A percentile compares a stretch with the other conserved stretches of the same genome.
These are phyloP conservation scores for Plectosphaerella plurivora DNA, from an alignment of 2,329 filamentous ascomycete genomes.

Conservation along the genomic window DNA sequence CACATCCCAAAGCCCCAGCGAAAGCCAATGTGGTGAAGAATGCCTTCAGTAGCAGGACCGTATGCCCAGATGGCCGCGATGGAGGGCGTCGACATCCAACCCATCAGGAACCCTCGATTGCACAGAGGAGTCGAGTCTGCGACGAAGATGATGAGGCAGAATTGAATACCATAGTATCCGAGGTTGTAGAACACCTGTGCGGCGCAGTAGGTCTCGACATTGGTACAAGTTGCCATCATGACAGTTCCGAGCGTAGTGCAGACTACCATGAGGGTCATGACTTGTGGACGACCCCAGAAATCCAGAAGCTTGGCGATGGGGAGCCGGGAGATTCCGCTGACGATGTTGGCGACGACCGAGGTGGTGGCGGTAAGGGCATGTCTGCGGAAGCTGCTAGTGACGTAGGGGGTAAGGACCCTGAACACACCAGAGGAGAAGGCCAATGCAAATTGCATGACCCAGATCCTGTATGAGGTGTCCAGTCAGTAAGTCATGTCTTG, in stretches of 20 bases:
- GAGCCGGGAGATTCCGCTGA: too few species aligned
- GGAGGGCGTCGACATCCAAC: conserved; percentile 61
- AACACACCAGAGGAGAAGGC: too few species aligned
- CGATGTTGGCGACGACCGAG: too few species aligned
- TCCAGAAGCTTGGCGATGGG: conserved; percentile 44
- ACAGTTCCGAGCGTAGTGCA: conserved; percentile 38
- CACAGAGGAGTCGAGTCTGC: conserved; percentile 63
- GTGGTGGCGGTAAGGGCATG: conserved; percentile 5
- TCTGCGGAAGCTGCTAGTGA: conserved; percentile 2
- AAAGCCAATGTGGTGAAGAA: conserved; percentile 50
- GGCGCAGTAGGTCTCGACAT: conserved; percentile 38
- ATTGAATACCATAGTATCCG: conserved; percentile 35
- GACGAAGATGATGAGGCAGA: conserved; percentile 52
- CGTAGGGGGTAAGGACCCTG: conserved; percentile 2
- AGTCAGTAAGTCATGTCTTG: too few species aligned
- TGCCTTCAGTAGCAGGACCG: conserved; percentile 48
- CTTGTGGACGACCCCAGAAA: conserved; percentile 42
- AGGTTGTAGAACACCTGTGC: conserved; percentile 53
- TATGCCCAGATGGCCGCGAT: conserved; percentile 62
- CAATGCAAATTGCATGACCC: too few species aligned
- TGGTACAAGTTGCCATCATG: conserved; percentile 52
- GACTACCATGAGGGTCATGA: conserved; percentile 18
- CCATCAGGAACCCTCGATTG: conserved; percentile 61
- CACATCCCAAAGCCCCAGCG: conserved; percentile 66
- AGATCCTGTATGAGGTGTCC: too few species aligned